Evolutionary conservation across 768 basidiomycete species (phyloP).

Genomic region (Ramaria sp.): DNA sequence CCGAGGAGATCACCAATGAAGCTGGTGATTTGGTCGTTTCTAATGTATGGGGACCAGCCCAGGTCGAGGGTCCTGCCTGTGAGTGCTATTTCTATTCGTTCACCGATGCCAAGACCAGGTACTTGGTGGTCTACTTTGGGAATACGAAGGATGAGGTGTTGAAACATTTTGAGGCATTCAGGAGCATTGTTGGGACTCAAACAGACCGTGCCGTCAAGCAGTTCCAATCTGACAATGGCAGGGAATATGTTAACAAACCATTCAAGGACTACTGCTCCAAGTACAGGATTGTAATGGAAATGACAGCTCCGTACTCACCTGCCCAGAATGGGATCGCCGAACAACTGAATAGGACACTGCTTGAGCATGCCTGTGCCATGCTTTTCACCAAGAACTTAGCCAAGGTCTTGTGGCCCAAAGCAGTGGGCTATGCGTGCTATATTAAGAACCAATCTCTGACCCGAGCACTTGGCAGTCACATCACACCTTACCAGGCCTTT

Average conservation of each 20-base stretch:
- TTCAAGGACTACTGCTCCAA: conserved; percentile 15
- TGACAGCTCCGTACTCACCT: conserved; percentile 25
- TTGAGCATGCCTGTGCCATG: background rate
- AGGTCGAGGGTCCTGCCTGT: background rate
- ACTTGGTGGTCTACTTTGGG: background rate
- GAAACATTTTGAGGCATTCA: background rate
- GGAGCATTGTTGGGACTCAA: background rate
- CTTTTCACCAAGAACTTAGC: background rate
- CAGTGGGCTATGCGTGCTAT: background rate
- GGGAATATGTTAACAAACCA: conserved; percentile 10
- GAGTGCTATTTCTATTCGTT: background rate
- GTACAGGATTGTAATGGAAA: conserved; percentile 22
- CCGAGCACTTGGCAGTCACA: too few relatives aligned
- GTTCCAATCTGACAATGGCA: background rate
- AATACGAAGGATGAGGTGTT: background rate
- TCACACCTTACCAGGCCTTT: too few relatives aligned
- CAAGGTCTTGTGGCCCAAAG: background rate
- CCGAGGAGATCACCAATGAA: background rate
- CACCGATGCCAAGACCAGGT: background rate
- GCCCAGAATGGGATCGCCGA: conserved; percentile 24
- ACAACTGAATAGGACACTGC: background rate
- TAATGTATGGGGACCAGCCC: background rate
- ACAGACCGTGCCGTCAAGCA: background rate
- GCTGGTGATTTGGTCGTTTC: background rate
- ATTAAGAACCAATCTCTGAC: too few relatives aligned